Evolutionary conservation across 1,284 basidiomycete species (phyloP).

Genomic region (Earliella scabrosa): DNA sequence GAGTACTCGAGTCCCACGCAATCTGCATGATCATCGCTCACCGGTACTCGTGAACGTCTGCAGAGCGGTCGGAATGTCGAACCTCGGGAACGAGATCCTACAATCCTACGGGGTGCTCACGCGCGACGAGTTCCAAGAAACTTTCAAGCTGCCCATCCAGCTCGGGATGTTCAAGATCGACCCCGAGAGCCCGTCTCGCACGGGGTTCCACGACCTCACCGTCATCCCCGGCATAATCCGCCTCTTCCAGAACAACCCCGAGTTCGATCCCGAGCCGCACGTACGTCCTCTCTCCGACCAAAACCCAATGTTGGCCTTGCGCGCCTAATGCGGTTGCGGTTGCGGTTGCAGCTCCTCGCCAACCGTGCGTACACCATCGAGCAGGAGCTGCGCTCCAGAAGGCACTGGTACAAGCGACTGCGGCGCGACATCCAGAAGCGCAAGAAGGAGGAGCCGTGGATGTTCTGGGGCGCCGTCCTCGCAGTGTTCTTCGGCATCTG

Average conservation of each 20-base stretch:
- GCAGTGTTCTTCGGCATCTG: conserved; percentile 23
- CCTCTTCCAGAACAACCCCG: conserved; percentile 5
- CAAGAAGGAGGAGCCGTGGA: conserved; percentile 20
- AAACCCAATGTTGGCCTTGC: too few species aligned
- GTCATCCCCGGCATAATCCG: conserved; percentile 14
- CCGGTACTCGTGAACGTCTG: neutral
- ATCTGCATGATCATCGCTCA: neutral
- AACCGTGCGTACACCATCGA: conserved; percentile 12
- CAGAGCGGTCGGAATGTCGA: conserved; percentile 14
- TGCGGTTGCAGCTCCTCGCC: conserved; percentile 12
- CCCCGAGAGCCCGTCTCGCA: neutral
- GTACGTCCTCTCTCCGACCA: too few species aligned
- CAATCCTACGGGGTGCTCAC: conserved; percentile 16
- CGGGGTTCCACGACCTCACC: conserved; percentile 15
- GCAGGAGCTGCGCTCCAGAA: conserved; percentile 6
- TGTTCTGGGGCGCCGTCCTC: conserved; percentile 21
- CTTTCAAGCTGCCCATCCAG: conserved; percentile 16
- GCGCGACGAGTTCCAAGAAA: conserved; percentile 14
- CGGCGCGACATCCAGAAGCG: conserved; percentile 20
- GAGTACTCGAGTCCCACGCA: neutral
- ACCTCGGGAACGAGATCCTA: conserved; percentile 10
- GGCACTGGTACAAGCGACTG: conserved; percentile 19
- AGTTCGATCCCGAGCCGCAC: conserved; percentile 8
- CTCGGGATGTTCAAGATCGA: conserved; percentile 21
- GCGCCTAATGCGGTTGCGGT: neutral